Conservation (phyloP, 305 asterid genomes). For the Fraxinus floribunda region DNA sequence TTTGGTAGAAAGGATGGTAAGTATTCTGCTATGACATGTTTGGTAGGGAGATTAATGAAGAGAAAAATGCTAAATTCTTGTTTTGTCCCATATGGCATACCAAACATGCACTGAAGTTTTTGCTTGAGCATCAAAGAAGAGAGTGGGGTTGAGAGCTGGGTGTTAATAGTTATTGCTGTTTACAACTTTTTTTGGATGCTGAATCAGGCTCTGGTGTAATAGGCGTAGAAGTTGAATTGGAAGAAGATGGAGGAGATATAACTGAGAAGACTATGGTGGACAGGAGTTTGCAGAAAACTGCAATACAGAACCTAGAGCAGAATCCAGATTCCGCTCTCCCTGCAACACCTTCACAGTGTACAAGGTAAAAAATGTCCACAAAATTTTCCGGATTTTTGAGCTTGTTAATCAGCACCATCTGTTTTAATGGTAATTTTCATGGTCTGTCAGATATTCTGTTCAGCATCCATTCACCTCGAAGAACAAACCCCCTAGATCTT, state of each 20-base stretch:
- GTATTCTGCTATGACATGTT: conserved; percentile 18
- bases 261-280: conserved; percentile 23
- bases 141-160: background rate
- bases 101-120: background rate
- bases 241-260: conserved; percentile 35
- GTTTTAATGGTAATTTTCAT: background rate
- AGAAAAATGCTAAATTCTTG: background rate
- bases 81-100: background rate
- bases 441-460: conserved; percentile 29
- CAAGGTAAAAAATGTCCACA: conserved; percentile 24
- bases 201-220: conserved; percentile 30
- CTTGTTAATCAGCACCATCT: conserved; percentile 1
- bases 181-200: background rate
- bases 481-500: conserved; percentile 36
- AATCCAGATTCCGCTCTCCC: conserved; percentile 29
- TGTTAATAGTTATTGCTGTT: background rate
- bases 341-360: conserved; percentile 36
- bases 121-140: background rate
- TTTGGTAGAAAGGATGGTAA: conserved; percentile 86
- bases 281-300: conserved; percentile 11
- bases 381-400: background rate
- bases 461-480: conserved; percentile 28
- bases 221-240: conserved; percentile 32
- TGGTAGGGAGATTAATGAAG: background rate
- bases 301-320: conserved; percentile 23